Base-by-base conservation (phyloP, 2,329 filamentous ascomycete species). In the Leptographium galeiforme region DNA sequence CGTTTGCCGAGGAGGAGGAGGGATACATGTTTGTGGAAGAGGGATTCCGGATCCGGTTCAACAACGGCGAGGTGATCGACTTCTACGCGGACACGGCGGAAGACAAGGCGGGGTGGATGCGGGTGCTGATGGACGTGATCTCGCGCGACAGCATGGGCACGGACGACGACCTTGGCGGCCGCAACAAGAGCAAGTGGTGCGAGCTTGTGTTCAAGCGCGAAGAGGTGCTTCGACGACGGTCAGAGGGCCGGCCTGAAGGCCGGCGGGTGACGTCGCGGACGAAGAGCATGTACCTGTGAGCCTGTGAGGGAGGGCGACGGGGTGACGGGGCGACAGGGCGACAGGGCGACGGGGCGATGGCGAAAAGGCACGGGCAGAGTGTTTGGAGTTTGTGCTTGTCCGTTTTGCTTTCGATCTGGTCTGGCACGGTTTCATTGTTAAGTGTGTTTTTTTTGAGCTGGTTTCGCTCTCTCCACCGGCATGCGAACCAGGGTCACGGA, bases 11-110 rank as follows among this genome's bases (percentile, higher is more conserved):
- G 68, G 93, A 98, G 60, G 93, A 98, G 70, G 93, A 98, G 66
- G 93, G 93, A 44, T 98, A 98, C 74, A 95, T 96, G 87, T 98
- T 98, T 67, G 91, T 98, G 52, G 93, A 98, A 68, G 93, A 98
- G 67, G 93, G 93, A 3, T 98, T 98, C 84, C 88, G 93, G 43
- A 95, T 98, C 66, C 89, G 91, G 55, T 98, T 98, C 70, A 94
- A 88, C 66, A 98, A 98, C 63, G 93, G 93, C 57, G 93, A 98
- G 70, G 83, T 95, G 58, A 98, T 98, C 65, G 91, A 97, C 73
- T 97, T 97, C 67, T 97, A 98, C 65, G 93, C 91, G 63, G 91
- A 97, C 68, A 90, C 82, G 36, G 79, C 84, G 2, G 80, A 80
- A 41, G 85, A 93, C 64, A 98, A 97, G 71, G 88, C 95, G 47